Conservation (phyloP, 768 basidiomycete genomes). For the Pleurotus djamor region DNA sequence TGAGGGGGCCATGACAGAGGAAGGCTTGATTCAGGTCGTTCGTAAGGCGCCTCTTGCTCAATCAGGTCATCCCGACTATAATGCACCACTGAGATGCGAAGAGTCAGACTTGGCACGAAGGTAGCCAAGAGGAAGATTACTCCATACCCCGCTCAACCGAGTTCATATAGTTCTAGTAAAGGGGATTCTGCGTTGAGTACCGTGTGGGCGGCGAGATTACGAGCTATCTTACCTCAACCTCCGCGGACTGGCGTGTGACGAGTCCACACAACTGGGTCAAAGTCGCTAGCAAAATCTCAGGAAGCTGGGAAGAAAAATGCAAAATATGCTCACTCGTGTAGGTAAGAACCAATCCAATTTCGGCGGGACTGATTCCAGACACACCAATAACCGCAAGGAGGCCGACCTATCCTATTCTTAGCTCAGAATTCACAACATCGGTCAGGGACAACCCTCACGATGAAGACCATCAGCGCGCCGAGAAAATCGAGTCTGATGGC, state of each 20-base stretch:
- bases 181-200: background rate
- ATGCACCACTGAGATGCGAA: conserved; percentile 45
- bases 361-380: conserved; percentile 57
- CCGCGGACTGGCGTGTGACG: conserved; percentile 58
- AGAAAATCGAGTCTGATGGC: conserved; percentile 70
- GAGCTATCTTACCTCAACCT: conserved; percentile 51
- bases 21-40: conserved; percentile 54
- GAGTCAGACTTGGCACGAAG: background rate
- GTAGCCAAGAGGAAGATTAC: background rate
- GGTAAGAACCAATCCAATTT: conserved; percentile 72
- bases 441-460: conserved; percentile 29
- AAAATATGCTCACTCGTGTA: conserved; percentile 46
- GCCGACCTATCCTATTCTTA: conserved; percentile 43
- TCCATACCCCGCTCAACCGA: conserved; percentile 51
- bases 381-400: conserved; percentile 59
- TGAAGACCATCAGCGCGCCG: conserved; percentile 57
- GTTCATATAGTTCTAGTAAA: conserved; percentile 59
- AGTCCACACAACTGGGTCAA: conserved; percentile 52
- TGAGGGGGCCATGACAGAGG: conserved; percentile 58
- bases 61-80: conserved; percentile 51
- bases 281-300: conserved; percentile 27
- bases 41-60: conserved; percentile 64
- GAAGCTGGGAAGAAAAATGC: background rate
- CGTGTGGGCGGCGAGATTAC: background rate
- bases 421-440: background rate